A percentile compares a stretch with the other conserved stretches of the same genome.
phyloP scores from a whole-genome alignment of 495 filamentous ascomycete genomes.

The Lasiosphaeria miniovina region DNA sequence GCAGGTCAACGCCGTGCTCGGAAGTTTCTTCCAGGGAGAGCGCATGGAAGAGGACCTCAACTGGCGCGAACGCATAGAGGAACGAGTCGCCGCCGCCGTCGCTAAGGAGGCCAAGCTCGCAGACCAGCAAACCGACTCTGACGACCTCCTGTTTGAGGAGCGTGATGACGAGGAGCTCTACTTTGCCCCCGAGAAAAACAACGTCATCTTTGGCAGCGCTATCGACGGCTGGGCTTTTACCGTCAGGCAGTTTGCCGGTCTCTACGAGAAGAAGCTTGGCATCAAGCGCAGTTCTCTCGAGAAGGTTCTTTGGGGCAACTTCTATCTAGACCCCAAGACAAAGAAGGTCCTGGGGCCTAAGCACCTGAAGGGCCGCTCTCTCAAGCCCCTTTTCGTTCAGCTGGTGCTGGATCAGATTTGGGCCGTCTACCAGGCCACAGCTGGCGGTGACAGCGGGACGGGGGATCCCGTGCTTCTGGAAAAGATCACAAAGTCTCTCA shows the following conservation, averaged over 20 bases:
- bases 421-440: constrained; percentile 93
- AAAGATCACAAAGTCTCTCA: constrained; percentile 91
- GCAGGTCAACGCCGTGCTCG: constrained; percentile 95
- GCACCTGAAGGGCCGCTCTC: constrained; percentile 82
- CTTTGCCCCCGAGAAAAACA: constrained; percentile 96
- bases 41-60: constrained; percentile 98
- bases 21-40: constrained; percentile 96
- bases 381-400: constrained; percentile 98
- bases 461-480: constrained; percentile 81
- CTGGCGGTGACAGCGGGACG: constrained; percentile 74
- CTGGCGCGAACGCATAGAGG: constrained; percentile 92
- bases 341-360: constrained; percentile 87
- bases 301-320: constrained; percentile 96
- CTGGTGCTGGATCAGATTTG: constrained; percentile 94
- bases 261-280: constrained; percentile 96
- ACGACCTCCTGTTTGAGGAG: constrained; percentile 75
- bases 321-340: constrained; percentile 94
- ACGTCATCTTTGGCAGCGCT: constrained; percentile 97
- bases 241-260: constrained; percentile 82
- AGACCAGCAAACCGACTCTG: constrained; percentile 48
- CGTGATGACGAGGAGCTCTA: constrained; percentile 96
- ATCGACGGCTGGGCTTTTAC: constrained; percentile 99
- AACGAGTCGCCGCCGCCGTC: constrained; percentile 62
- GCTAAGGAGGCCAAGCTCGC: constrained; percentile 47
- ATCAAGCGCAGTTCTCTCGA: constrained; percentile 89